Base-by-base conservation (phyloP, 176 grass and related monocot species). In the Ampelocalamus luodianensis region DNA sequence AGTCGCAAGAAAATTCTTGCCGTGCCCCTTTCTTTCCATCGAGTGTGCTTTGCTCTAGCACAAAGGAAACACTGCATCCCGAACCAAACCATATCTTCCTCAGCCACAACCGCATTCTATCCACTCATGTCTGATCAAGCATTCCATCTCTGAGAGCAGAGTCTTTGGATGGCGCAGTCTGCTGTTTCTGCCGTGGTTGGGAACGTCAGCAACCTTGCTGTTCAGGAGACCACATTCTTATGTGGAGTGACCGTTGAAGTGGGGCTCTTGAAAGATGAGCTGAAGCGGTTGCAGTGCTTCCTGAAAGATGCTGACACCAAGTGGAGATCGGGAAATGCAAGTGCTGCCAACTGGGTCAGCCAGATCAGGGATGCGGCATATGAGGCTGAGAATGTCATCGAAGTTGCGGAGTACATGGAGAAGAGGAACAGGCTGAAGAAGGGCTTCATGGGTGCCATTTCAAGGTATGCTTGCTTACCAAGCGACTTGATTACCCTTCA, bases 351-450 rank as follows among this genome's bases (percentile, higher is more conserved):
- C 2, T 75, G 38, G 68, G 40, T 87, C 2, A 23, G 36, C 42
- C 34, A 72, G 58, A 12, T 87, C 37, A 87, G 85, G 20, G 29
- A 29, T 62, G 85, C 20, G 0, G 56, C 22, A 0, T 87, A 82
- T 46, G 56, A 87, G 40, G 61, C 62, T 0, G 56, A 87, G 56
- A 65, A 87, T 36, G 0, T 87, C 26, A 14, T 82, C 32, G 85
- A 87, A 6, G 24, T 3, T 0, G 60, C 39, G 8, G 64, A 58
- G 2, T 56, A 23, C 13, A 34, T 65, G 62, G 5, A 65, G 11
- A 65, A 65, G 62, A 16, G 27, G 34, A 73, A 20, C 8, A 44
- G 1, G 13, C 0, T 61, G 40, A 87, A 51, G 29, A 65, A 34
- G 12, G 71, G 78, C 12, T 36, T 80, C 20, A 38, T 61, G 4